Evolutionary conservation across 768 basidiomycete species (phyloP).

Genomic region (Sistotremastrum suecicum): DNA sequence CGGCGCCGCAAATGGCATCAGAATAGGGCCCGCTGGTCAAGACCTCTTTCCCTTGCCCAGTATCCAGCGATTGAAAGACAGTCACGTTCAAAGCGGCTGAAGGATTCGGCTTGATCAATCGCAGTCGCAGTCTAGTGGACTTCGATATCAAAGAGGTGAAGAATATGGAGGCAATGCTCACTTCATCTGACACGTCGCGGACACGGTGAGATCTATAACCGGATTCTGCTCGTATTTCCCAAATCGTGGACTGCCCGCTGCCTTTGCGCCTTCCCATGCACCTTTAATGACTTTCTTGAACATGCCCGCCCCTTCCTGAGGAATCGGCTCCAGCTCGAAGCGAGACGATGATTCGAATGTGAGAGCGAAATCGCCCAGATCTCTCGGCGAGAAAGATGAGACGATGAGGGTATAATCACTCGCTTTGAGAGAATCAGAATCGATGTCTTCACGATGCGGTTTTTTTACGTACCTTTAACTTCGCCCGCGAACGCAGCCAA

Average conservation of each 20-base stretch:
- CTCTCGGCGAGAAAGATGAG: slow-evolving; percentile 69
- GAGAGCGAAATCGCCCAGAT: slow-evolving; percentile 52
- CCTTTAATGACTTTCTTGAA: slow-evolving; percentile 56
- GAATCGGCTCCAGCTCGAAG: slow-evolving; percentile 51
- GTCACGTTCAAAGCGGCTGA: slow-evolving; percentile 45
- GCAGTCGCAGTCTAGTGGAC: slow-evolving; percentile 50
- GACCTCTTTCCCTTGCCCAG: slow-evolving; percentile 25
- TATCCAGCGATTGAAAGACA: slow-evolving; percentile 26
- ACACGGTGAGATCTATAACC: slow-evolving; percentile 43
- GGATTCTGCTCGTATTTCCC: slow-evolving; percentile 58
- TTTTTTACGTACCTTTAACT: slow-evolving; percentile 32
- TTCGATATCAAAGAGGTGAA: neutral
- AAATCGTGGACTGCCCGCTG: slow-evolving; percentile 58
- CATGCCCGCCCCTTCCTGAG: slow-evolving; percentile 88
- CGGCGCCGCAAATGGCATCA: slow-evolving; percentile 60
- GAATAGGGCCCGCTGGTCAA: slow-evolving; percentile 71
- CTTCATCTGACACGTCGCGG: slow-evolving; percentile 42
- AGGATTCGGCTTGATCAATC: slow-evolving; percentile 31
- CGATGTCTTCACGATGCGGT: neutral
- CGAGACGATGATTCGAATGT: slow-evolving; percentile 45
- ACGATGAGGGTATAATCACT: slow-evolving; percentile 77
- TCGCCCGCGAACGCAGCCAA: slow-evolving; percentile 39
- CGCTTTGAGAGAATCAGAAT: slow-evolving; percentile 21
- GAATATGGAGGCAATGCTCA: slow-evolving; percentile 18
- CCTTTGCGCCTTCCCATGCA: slow-evolving; percentile 45